Evolutionary conservation across 2,329 filamentous ascomycete genomes (phyloP), one percentile per base, ranked within the genome.

Genomic region (Colletotrichum musae): DNA sequence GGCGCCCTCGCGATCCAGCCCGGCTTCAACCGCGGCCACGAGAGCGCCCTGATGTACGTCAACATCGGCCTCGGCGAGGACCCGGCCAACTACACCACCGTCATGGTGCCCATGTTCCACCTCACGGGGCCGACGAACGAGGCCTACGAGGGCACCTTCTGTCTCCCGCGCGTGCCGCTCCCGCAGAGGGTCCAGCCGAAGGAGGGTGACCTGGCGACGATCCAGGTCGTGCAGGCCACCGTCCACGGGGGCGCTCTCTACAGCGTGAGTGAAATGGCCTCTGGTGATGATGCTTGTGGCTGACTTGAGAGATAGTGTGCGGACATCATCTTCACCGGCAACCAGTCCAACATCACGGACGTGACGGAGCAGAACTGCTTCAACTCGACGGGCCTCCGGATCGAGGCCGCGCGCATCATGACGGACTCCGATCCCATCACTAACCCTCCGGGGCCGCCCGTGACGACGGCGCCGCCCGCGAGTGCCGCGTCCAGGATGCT

Each of bases 11-110:
- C 90, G 16, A 77, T 94, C 58, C 91, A 94, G 75, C 92, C 91
- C 0, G 92, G 91, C 71, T 94, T 91, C 91, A 93, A 93, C 79
- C 84, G 85, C 47, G 91, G 92, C 59, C 91, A 93, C 75, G 76
- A 83, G 18, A 88, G 86, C 7, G 91, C 91, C 6, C 86, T 91
- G 71, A 86, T 94, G 79, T 93, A 93, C 80, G 84, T 94, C 80
- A 94, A 94, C 79, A 82, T 94, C 64, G 91, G 92, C 56, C 85
- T 91, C 65, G 89, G 89, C 48, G 89, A 84, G 15, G 71, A 78
- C 15, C 92, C 92, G 0, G 79, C 82, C 2, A 94, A 93, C 81
- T 92, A 91, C 85, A 92, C 90, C 69, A 87, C 90, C 74, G 81
- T 85, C 6, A 91, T 93, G 83, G 80, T 91, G 1, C 82, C 87